These are phyloP conservation scores for Pulveroboletus sp. DNA, from an alignment of 768 basidiomycete genomes.

Conservation along the genomic window DNA sequence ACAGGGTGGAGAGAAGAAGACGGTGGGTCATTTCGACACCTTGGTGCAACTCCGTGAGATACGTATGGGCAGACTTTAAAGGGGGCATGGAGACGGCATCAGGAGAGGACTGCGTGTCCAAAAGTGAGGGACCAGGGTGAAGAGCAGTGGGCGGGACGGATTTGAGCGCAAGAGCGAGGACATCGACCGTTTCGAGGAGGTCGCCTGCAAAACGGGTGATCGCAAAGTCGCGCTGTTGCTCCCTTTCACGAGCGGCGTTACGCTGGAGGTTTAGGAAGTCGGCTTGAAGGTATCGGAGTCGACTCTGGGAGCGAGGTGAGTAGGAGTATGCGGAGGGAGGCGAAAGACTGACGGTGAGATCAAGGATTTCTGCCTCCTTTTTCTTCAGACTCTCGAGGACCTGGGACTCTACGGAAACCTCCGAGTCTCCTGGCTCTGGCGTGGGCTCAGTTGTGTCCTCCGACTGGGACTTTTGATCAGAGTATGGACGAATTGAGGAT, in stretches of 20 bases:
- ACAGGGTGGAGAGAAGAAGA: slow-evolving; percentile 81
- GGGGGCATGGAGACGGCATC: slow-evolving; percentile 30
- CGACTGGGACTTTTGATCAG: slow-evolving; percentile 44
- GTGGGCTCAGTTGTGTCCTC: slow-evolving; percentile 9
- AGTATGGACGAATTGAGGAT: slow-evolving; percentile 46
- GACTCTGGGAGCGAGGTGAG: slow-evolving; percentile 49
- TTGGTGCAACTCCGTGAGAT: slow-evolving; percentile 68
- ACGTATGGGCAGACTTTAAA: slow-evolving; percentile 49
- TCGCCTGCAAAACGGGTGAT: slow-evolving; percentile 89
- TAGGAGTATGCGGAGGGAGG: neutral
- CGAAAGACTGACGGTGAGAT: slow-evolving; percentile 64
- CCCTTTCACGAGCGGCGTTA: slow-evolving; percentile 85
- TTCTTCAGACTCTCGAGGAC: slow-evolving; percentile 59
- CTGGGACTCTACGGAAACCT: slow-evolving; percentile 35
- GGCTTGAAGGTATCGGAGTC: slow-evolving; percentile 87
- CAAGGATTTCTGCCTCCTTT: slow-evolving; percentile 77
- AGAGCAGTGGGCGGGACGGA: slow-evolving; percentile 59
- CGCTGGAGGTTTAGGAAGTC: slow-evolving; percentile 95
- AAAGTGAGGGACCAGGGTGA: slow-evolving; percentile 20
- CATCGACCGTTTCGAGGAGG: slow-evolving; percentile 86
- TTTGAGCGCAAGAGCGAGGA: slow-evolving; percentile 79
- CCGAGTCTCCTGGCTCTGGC: slow-evolving; percentile 18
- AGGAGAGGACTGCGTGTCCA: slow-evolving; percentile 24
- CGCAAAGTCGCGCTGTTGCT: slow-evolving; percentile 89
- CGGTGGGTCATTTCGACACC: slow-evolving; percentile 94